A percentile compares a stretch with the other conserved stretches of the same genome.
phyloP scores from a whole-genome alignment of 768 basidiomycete genomes.

The Tricholoma matsutake region DNA sequence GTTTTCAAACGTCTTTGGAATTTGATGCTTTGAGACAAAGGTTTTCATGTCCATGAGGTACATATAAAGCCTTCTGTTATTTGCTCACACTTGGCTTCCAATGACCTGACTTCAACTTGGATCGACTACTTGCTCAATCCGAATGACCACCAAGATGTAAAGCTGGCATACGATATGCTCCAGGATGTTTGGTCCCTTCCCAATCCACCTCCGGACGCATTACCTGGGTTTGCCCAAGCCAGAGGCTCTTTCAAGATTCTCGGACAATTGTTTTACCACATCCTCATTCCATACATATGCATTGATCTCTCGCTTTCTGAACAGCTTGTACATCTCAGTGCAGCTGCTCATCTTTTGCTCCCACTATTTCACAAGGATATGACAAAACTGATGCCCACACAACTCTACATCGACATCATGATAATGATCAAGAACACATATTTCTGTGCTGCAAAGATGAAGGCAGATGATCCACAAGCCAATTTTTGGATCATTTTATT shows the following conservation, averaged over 20 bases:
- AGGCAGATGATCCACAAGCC: slow-evolving; percentile 29
- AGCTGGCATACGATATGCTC: slow-evolving; percentile 22
- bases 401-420: slow-evolving; percentile 30
- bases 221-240: slow-evolving; percentile 9
- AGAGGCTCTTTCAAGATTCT: slow-evolving; percentile 17
- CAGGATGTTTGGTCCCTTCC: slow-evolving; percentile 24
- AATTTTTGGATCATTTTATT: slow-evolving; percentile 33
- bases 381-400: neutral
- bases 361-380: too few species aligned
- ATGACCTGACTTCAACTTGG: slow-evolving; percentile 16
- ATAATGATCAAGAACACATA: slow-evolving; percentile 11
- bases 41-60: too few species aligned
- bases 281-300: slow-evolving; percentile 29
- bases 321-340: slow-evolving; percentile 31
- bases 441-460: slow-evolving; percentile 38
- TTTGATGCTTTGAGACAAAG: too few species aligned
- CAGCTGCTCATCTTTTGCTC: slow-evolving; percentile 27
- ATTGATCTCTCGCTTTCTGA: slow-evolving; percentile 13
- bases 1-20: too few species aligned
- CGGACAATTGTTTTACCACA: slow-evolving; percentile 22
- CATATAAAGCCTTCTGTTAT: too few species aligned
- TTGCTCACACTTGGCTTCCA: too few species aligned
- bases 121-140: slow-evolving; percentile 24
- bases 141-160: slow-evolving; percentile 31
- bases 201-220: neutral